Evolutionary conservation across 2,329 filamentous ascomycete species (phyloP).

Genomic region (Monilinia laxa): DNA sequence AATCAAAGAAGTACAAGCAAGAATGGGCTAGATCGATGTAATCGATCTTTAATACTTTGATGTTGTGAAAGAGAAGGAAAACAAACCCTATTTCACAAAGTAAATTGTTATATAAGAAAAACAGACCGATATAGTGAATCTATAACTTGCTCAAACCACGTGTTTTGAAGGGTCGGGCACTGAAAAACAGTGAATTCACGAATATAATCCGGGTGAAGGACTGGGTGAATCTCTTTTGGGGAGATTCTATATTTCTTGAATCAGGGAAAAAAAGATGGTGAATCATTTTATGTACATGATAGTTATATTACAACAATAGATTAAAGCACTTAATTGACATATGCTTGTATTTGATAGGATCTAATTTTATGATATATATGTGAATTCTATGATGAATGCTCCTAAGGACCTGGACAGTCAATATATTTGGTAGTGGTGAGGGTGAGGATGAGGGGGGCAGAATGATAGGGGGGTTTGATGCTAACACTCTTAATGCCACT

Average conservation of each 20-base stretch:
- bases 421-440: too few species aligned
- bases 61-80: not conserved
- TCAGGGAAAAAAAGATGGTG: not conserved
- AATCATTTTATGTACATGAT: not conserved
- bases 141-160: conserved; percentile 5
- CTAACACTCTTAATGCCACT: not conserved
- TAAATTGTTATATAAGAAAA: not conserved
- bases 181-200: not conserved
- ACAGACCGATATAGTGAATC: not conserved
- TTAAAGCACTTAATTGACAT: not conserved
- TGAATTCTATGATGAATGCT: not conserved
- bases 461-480: too few species aligned
- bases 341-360: not conserved
- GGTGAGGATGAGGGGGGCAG: too few species aligned
- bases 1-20: not conserved
- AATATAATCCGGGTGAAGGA: not conserved
- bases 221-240: not conserved
- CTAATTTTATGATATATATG: not conserved
- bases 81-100: not conserved
- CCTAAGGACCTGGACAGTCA: not conserved
- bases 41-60: not conserved
- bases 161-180: fast-evolving
- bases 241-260: not conserved
- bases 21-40: not conserved
- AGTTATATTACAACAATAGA: not conserved